A percentile compares a stretch with the other conserved stretches of the same genome.
These are phyloP conservation scores for Thecaphora thlaspeos DNA, from an alignment of 1,284 basidiomycete genomes.

Conservation along the genomic window DNA sequence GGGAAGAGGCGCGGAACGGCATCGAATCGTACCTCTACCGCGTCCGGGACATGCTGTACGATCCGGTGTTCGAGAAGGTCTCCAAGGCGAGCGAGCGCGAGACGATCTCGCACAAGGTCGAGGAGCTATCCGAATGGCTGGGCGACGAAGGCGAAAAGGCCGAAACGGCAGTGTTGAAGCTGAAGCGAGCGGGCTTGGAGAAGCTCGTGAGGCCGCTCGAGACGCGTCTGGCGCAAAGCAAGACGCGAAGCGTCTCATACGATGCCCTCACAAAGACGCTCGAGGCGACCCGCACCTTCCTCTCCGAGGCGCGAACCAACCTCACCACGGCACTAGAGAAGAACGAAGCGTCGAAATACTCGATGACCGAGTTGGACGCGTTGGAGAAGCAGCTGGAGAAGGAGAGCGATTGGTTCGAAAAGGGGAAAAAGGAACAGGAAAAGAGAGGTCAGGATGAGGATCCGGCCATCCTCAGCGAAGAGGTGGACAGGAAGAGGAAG, in stretches of 20 bases:
- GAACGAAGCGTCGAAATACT: slow-evolving; percentile 50
- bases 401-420: slow-evolving; percentile 53
- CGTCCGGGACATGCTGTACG: slow-evolving; percentile 76
- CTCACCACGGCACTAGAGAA: slow-evolving; percentile 63
- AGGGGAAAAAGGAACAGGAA: slow-evolving; percentile 43
- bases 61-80: slow-evolving; percentile 70
- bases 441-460: slow-evolving; percentile 46
- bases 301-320: slow-evolving; percentile 72
- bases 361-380: slow-evolving; percentile 51
- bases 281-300: slow-evolving; percentile 69
- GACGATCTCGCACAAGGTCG: slow-evolving; percentile 67
- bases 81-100: slow-evolving; percentile 72
- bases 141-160: slow-evolving; percentile 82
- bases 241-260: slow-evolving; percentile 67
- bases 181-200: slow-evolving; percentile 68
- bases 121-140: slow-evolving; percentile 77
- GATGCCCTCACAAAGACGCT: slow-evolving; percentile 69
- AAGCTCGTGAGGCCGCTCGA: slow-evolving; percentile 77
- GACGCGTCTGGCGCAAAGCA: slow-evolving; percentile 80
- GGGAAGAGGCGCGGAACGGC: slow-evolving; percentile 86
- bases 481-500: slow-evolving; percentile 51
- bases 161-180: slow-evolving; percentile 58
- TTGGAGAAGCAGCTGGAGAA: slow-evolving; percentile 40
- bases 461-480: slow-evolving; percentile 45
- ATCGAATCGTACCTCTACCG: slow-evolving; percentile 91